These are phyloP conservation scores for Fusarium verrucosum DNA, from an alignment of 2,329 filamentous ascomycete species.

Conservation along the genomic window DNA sequence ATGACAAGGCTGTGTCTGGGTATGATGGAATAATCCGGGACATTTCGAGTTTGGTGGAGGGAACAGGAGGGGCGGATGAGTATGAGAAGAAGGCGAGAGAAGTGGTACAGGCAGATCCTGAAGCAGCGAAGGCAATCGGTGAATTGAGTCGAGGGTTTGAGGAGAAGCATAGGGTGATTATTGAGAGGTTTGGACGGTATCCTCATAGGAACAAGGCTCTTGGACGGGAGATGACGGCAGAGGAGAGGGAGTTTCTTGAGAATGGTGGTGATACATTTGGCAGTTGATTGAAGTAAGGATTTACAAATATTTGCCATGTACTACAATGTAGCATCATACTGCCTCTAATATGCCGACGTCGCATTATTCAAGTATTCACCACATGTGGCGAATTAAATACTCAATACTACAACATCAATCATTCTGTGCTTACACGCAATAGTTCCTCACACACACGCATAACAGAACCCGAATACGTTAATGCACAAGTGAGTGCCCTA, in stretches of 20 bases:
- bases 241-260: constrained; percentile 61
- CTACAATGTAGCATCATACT: too few relatives aligned
- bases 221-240: constrained; percentile 58
- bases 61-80: constrained; percentile 36
- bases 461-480: constrained; percentile 7
- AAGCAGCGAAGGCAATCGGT: constrained; percentile 41
- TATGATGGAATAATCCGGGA: constrained; percentile 48
- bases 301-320: too few relatives aligned
- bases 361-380: too few relatives aligned
- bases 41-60: constrained; percentile 45
- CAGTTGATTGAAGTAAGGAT: too few relatives aligned
- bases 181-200: constrained; percentile 66
- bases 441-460: too few relatives aligned
- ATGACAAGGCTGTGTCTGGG: constrained; percentile 51
- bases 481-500: background rate
- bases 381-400: too few relatives aligned
- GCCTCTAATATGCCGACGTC: too few relatives aligned
- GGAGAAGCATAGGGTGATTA: constrained; percentile 58
- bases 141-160: constrained; percentile 48
- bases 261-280: constrained; percentile 55
- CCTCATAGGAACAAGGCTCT: constrained; percentile 65
- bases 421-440: too few relatives aligned
- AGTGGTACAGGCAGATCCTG: constrained; percentile 41
- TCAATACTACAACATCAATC: too few relatives aligned
- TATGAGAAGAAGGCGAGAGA: constrained; percentile 42